Evolutionary conservation across 106 monocot genomes (phyloP).

Genomic region (Xerophyta viscosa): DNA sequence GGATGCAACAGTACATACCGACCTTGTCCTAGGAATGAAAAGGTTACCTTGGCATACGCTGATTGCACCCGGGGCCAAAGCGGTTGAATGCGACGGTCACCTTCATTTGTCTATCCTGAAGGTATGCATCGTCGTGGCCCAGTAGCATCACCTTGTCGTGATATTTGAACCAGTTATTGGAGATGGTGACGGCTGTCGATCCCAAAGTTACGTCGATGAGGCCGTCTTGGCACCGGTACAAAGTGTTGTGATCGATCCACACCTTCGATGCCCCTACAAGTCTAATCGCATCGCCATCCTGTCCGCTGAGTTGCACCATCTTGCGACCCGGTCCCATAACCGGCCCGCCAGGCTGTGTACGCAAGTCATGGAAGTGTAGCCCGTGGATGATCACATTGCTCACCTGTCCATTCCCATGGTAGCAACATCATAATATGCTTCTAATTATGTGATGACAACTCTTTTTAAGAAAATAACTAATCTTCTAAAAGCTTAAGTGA

Average conservation of each 20-base stretch:
- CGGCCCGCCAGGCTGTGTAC: not conserved
- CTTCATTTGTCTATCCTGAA: constrained; percentile 34
- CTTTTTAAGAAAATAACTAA: no score
- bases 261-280: constrained; percentile 26
- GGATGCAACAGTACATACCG: not conserved
- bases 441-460: no score
- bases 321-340: constrained; percentile 11
- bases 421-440: no score
- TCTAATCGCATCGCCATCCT: constrained; percentile 32
- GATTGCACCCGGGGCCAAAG: constrained; percentile 61
- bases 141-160: constrained; percentile 86
- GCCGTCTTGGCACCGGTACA: constrained; percentile 30
- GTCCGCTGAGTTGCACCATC: constrained; percentile 1
- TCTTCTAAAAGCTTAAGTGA: no score
- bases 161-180: constrained; percentile 42
- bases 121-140: constrained; percentile 51
- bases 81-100: constrained; percentile 57
- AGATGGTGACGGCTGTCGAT: constrained; percentile 28
- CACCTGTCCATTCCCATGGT: not conserved
- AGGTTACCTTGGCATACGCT: constrained; percentile 52
- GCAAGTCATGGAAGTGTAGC: constrained; percentile 17
- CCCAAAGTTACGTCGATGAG: constrained; percentile 34
- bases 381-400: constrained; percentile 36
- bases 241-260: constrained; percentile 44
- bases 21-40: not conserved